Base-by-base conservation (phyloP, 805 yeast genomes). In the Pichia kluyveri region DNA sequence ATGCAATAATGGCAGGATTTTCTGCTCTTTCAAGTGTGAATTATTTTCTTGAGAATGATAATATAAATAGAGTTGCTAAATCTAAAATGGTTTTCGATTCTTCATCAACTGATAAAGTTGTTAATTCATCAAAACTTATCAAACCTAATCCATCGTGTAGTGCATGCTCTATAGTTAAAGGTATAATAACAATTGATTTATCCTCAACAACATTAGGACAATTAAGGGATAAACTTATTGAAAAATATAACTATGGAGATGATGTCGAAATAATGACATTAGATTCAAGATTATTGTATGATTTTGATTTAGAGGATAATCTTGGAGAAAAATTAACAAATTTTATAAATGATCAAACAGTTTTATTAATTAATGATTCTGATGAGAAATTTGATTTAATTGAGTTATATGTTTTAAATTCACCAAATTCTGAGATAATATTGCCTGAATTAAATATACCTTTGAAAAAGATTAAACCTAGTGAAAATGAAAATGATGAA, bases 1-100 rank as follows among this genome's bases (percentile, higher is more conserved):
- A 93, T 63, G 98, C 99, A 1, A 83, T 93, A 14, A 82, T 93
- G 56, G 89, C 96, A 0, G 99, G 99, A 0, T 76, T 88, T 55
- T 83, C 93, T 15, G 82, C 89, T 4, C 62, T 91, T 38, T 79
- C 83, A 38, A 84, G 95, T 0, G 66, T 89, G 42, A 76, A 61
- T 62, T 79, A 46, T 58, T 83, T 68, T 54, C 15, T 47, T 9
- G 43, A 54, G 27, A 45, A 46, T 4, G 27, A 38, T 11, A 48
- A 50, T 32, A 56, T 59, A 2, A 54, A 63, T 30, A 63, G 65
- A 3, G 62, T 65, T 14, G 54, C 63, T 9, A 53, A 56, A 1
- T 71, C 77, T 40, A 60, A 69, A 51, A 67, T 80, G 75, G 66
- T 83, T 45, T 73, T 71, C 66, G 73, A 81, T 54, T 66, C 81